These are phyloP conservation scores for Amanita rubescens DNA, from an alignment of 768 basidiomycete species.

Conservation along the genomic window DNA sequence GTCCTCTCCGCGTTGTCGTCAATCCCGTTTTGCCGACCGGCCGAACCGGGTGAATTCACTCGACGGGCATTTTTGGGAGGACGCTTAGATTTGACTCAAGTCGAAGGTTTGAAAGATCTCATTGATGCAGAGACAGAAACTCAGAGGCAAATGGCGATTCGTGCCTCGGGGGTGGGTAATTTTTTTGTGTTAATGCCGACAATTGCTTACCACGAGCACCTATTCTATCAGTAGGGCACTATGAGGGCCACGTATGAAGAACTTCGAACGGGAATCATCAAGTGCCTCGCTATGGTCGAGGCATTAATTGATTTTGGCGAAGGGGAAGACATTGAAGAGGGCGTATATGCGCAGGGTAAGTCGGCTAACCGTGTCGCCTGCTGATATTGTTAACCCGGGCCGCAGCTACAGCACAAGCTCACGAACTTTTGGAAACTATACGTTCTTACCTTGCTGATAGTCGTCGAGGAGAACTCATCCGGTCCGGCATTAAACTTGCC, in stretches of 20 bases:
- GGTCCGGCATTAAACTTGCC: conserved; percentile 73
- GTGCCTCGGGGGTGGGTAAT: conserved; percentile 55
- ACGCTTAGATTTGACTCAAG: conserved; percentile 79
- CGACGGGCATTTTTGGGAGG: conserved; percentile 76
- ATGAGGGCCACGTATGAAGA: conserved; percentile 53
- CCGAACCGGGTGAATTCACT: conserved; percentile 86
- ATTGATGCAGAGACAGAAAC: conserved; percentile 84
- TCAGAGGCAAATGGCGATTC: conserved; percentile 68
- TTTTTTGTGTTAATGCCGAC: neutral
- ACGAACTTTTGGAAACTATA: conserved; percentile 44
- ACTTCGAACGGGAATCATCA: conserved; percentile 58
- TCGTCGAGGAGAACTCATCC: conserved; percentile 75
- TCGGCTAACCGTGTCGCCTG: neutral
- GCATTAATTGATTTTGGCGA: conserved; percentile 93
- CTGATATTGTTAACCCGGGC: conserved; percentile 1
- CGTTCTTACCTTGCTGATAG: conserved; percentile 55
- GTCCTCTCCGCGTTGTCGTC: conserved; percentile 56
- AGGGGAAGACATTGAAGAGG: conserved; percentile 84
- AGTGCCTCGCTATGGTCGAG: conserved; percentile 72
- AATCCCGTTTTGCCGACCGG: conserved; percentile 63
- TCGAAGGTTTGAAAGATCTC: conserved; percentile 81
- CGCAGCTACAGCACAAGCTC: conserved; percentile 48
- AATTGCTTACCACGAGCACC: neutral
- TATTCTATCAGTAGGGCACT: conserved; percentile 42
- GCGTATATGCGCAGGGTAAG: conserved; percentile 64